Conservation (phyloP, 257 asterid genomes). For the Petunia secreta region DNA sequence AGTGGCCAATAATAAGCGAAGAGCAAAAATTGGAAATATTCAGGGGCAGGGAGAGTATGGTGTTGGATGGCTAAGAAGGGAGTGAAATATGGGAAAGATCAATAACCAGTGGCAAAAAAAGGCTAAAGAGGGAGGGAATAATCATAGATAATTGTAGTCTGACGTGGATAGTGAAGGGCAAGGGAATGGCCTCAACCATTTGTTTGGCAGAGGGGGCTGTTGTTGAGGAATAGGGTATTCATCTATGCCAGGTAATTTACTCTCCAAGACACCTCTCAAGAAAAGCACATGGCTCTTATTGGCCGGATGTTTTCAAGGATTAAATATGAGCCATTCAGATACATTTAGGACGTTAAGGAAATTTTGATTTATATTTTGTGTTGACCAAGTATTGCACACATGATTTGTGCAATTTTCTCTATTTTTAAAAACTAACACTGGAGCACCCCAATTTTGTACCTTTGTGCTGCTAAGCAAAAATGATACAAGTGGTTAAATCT, state of each 20-base stretch:
- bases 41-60: not conserved
- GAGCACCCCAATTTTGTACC: not conserved
- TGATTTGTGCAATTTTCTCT: not conserved
- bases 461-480: not conserved
- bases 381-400: too few species aligned
- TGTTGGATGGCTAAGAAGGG: not conserved
- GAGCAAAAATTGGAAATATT: not conserved
- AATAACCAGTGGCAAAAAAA: not conserved
- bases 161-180: not conserved
- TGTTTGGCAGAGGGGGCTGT: not conserved
- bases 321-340: not conserved
- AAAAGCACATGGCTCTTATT: not conserved
- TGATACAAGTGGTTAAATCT: not conserved
- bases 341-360: not conserved
- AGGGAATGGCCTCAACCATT: not conserved
- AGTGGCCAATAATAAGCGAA: not conserved
- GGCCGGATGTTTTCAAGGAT: not conserved
- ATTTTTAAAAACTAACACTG: not conserved
- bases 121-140: not conserved
- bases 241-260: not conserved
- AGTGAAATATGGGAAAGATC: not conserved
- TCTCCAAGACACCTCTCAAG: not conserved
- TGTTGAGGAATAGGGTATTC: conserved; percentile 12
- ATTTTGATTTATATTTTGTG: not conserved
- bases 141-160: too few species aligned